Evolutionary conservation across 768 basidiomycete species (phyloP), one percentile per base, ranked within the genome.

Genomic region (Russula ochroleuca): DNA sequence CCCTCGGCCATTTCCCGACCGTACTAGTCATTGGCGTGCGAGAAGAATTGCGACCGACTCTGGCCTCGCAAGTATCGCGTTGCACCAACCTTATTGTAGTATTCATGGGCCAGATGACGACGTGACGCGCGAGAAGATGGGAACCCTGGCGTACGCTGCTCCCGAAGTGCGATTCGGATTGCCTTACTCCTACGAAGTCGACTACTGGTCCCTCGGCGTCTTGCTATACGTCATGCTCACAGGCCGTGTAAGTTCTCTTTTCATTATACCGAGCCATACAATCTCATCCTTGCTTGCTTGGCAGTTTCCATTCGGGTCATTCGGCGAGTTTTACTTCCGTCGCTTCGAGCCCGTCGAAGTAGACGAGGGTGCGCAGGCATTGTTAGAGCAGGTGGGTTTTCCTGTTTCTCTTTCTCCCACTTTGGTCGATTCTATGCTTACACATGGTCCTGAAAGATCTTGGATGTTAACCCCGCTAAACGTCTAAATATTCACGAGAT

Each of bases 121-220:
- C 33, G 25, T 64, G 15, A 68, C 66, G 7, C 19, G 54, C 21
- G 57, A 63, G 45, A 63, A 55, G 59, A 38, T 58, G 40, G 68
- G 68, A 52, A 68, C 68, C 1, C 7, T 61, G 17, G 62, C 66
- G 3, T 68, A 59, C 55, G 54, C 66, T 4, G 68, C 68, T 23
- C 68, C 68, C 14, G 68, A 68, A 67, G 55, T 68, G 41, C 61
- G 59, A 1, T 43, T 61, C 0, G 68, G 66, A n/a, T 8, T 59
- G 51, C 48, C 52, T 19, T 68, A 68, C 52, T 67, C 62, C 47
- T 68, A 68, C 31, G 66, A 66, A 15, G 65, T 67, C 31, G 68
- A 68, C 53, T 64, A 58, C 11, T 68, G 68, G 68, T 67, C 66
- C 7, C 49, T 68, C 38, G 68, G 68, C 5, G 68, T 68, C 41